phyloP scores from a whole-genome alignment of 306 rosid genomes.

The Vicia villosa region DNA sequence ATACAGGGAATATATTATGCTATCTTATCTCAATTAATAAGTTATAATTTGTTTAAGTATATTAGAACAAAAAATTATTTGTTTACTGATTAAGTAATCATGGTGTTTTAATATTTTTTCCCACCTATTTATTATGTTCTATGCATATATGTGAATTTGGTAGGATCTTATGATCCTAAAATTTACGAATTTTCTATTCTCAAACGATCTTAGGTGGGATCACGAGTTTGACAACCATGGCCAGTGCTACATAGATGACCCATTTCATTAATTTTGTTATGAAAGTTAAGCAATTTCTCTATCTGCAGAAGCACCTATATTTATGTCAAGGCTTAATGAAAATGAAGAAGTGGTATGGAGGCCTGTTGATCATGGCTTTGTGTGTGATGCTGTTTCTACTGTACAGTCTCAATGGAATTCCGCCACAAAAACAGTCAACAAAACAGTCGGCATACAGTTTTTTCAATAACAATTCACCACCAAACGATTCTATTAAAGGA shows the following conservation, averaged over 20 bases:
- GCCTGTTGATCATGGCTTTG: conserved; percentile 65
- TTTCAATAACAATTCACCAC: conserved; percentile 51
- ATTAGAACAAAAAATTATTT: no score
- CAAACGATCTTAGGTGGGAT: neutral
- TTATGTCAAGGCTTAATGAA: conserved; percentile 39
- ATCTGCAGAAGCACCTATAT: conserved; percentile 41
- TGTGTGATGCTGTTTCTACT: conserved; percentile 57
- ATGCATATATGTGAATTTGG: no score
- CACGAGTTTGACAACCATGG: neutral
- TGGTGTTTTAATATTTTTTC: no score
- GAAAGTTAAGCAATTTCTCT: conserved; percentile 22
- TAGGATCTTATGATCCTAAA: neutral
- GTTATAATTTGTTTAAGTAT: no score
- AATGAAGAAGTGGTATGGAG: conserved; percentile 95
- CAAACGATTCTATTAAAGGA: conserved; percentile 38
- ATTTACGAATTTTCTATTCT: neutral
- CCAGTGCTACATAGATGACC: neutral
- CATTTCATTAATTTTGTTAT: conserved; percentile 6
- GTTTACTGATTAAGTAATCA: no score
- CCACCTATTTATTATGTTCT: no score
- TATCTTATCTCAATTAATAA: no score
- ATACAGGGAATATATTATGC: no score
- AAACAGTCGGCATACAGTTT: conserved; percentile 66
- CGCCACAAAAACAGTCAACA: conserved; percentile 57
- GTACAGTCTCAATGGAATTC: conserved; percentile 54